Evolutionary conservation across 192 early-diverging fungal species (phyloP).

Genomic region (Obelidium mucronatum): DNA sequence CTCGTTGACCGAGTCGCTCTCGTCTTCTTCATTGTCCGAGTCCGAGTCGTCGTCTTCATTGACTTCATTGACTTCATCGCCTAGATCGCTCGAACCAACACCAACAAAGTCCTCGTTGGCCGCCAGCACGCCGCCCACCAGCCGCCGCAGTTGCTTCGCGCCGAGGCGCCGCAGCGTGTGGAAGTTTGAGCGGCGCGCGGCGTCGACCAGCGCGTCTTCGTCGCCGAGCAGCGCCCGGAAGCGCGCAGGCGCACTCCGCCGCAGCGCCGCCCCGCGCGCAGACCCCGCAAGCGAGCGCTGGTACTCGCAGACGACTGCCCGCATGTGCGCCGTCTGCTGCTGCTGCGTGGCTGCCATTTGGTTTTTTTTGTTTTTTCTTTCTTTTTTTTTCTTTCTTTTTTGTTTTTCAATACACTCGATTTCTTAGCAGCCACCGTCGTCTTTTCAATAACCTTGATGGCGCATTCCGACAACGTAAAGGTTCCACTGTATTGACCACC

Average conservation of each 20-base stretch:
- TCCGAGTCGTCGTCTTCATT: background rate
- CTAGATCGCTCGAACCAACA: background rate
- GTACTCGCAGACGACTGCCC: background rate
- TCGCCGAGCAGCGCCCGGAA: constrained; percentile 1
- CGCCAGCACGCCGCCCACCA: constrained; percentile 5
- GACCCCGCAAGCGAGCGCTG: background rate
- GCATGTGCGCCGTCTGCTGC: background rate
- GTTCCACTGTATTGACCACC: background rate
- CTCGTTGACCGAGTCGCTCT: constrained; percentile 1
- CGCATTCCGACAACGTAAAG: background rate
- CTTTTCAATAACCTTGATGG: background rate
- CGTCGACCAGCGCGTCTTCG: constrained; percentile 16
- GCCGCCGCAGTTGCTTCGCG: background rate
- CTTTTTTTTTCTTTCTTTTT: too few species aligned
- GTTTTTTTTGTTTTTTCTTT: too few species aligned
- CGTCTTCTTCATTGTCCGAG: constrained; percentile 25
- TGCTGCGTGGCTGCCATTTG: background rate
- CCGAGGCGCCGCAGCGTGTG: constrained; percentile 6
- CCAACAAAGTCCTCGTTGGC: background rate
- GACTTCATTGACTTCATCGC: background rate
- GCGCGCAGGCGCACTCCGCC: background rate
- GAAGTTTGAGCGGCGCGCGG: background rate
- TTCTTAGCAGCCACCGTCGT: background rate
- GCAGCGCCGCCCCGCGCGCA: background rate
- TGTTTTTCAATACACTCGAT: too few species aligned